Percentiles rank a stretch among this genome's conserved stretches.
phyloP scores from a whole-genome alignment of 1,284 basidiomycete species.

The Porogramme epimiltina region DNA sequence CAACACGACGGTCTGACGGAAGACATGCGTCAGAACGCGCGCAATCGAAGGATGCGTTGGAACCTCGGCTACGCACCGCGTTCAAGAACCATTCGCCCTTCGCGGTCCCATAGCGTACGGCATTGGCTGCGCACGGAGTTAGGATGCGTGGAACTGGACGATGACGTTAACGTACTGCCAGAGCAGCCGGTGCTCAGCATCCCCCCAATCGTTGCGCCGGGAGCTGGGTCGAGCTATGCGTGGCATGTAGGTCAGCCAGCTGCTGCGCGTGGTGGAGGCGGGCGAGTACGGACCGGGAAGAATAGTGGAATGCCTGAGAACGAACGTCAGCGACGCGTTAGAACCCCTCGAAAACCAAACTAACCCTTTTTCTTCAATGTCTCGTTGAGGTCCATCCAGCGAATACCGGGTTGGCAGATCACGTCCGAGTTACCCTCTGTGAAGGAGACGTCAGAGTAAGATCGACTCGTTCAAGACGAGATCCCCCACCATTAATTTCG shows the following conservation, averaged over 20 bases:
- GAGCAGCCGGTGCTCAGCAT: conserved; percentile 89
- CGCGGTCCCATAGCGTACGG: conserved; percentile 66
- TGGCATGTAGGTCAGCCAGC: too few relatives aligned
- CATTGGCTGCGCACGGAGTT: conserved; percentile 46
- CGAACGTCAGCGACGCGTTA: not conserved
- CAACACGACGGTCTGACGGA: conserved; percentile 81
- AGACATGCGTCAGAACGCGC: not conserved
- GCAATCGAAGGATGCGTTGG: not conserved
- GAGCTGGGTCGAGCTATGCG: conserved; percentile 74
- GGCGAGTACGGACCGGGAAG: conserved; percentile 65
- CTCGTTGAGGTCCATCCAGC: conserved; percentile 88
- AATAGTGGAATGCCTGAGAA: conserved; percentile 68
- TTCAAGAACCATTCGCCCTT: conserved; percentile 64
- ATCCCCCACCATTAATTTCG: conserved; percentile 64
- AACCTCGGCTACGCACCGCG: conserved; percentile 44
- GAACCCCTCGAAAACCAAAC: conserved; percentile 26
- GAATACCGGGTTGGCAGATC: conserved; percentile 81
- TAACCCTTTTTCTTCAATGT: conserved; percentile 60
- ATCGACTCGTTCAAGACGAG: not conserved
- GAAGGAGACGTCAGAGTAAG: not conserved
- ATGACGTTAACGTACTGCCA: conserved; percentile 55
- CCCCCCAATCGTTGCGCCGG: conserved; percentile 85
- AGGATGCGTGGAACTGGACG: not conserved
- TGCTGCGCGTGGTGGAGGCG: too few relatives aligned
- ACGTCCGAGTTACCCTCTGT: conserved; percentile 80